Base-by-base conservation (phyloP, 352 stramenopile species). In the Lagenidium giganteum region DNA sequence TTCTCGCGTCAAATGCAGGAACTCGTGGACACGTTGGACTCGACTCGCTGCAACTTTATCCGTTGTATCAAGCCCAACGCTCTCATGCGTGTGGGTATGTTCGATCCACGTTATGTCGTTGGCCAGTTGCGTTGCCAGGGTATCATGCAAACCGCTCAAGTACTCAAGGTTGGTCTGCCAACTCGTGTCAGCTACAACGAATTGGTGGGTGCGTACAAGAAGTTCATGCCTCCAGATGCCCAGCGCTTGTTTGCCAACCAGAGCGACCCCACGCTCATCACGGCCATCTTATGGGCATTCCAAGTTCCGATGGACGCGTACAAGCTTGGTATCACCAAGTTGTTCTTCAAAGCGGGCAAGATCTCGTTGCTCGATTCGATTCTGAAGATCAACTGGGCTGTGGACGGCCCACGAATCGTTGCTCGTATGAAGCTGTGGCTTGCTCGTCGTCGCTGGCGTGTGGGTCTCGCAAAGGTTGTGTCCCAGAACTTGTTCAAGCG, bases 51-150 rank as follows among this genome's bases (percentile, higher is more conserved):
- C 69, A 90, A 85, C 58, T 95, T 94, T 38, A 88, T 95, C 28
- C 77, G 82, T 14, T 95, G 83, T 46, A 92, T 95, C 61, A 95
- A 95, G 62, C 83, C 83, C 27, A 95, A 95, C 51, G 60, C 70
- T 5, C 46, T 76, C 16, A 94, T 93, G 82, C 64, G 64, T 8
- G 55, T 80, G 3, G 73, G 73, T 9, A 61, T 68, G 33, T 95
- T 89, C 51, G 76, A 93, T 34, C 68, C 59, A 14, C 70, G 71
- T 13, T 95, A 93, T 39, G 83, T 94, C 8, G 75, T 88, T 4
- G 76, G 68, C 8, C 83, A 95, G 52, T 55, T 95, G 45, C 82
- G 81, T n/a, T 88, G 76, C 61, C 67, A 90, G 20, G 82, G 78
- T 25, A 92, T 95, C 38, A 79, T 93, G 57, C 77, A 91, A 50